A percentile compares a stretch with the other conserved stretches of the same genome.
These are phyloP conservation scores for Trypanosoma lewisi DNA, from an alignment of 208 protist genomes.

Conservation along the genomic window DNA sequence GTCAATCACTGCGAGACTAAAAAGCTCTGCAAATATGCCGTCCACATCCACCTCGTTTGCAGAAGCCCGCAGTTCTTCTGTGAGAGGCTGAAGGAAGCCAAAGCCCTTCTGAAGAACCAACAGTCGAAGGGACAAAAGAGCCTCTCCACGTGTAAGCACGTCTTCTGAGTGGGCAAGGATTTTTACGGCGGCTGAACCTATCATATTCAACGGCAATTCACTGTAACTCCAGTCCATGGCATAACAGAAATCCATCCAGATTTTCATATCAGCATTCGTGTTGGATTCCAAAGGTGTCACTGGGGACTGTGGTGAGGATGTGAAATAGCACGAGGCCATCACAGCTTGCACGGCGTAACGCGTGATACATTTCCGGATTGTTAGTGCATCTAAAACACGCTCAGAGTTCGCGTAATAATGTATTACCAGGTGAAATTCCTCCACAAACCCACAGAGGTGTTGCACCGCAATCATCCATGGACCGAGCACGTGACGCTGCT, in stretches of 20 bases:
- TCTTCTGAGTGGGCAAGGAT: conserved; percentile 26
- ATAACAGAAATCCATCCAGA: conserved; percentile 46
- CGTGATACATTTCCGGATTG: conserved; percentile 31
- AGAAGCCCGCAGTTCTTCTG: conserved; percentile 27
- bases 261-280: conserved; percentile 4
- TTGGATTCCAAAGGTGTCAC: neutral
- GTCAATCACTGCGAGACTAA: conserved; percentile 74
- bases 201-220: conserved; percentile 42
- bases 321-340: conserved; percentile 38
- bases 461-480: conserved; percentile 36
- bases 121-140: conserved; percentile 53
- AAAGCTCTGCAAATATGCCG: conserved; percentile 52
- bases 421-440: conserved; percentile 26
- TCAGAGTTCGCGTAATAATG: conserved; percentile 29
- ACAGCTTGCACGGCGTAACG: conserved; percentile 45
- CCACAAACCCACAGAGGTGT: conserved; percentile 50
- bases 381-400: conserved; percentile 15
- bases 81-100: conserved; percentile 46
- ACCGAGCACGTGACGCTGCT: conserved; percentile 26
- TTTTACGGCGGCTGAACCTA: conserved; percentile 29
- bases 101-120: conserved; percentile 56
- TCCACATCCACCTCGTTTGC: conserved; percentile 32
- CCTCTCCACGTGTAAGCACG: conserved; percentile 33
- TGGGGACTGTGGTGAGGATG: conserved; percentile 3
- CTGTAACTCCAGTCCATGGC: conserved; percentile 59